Base-by-base conservation (phyloP, 164 flowering plant species). In the Nymphaea colorata region DNA sequence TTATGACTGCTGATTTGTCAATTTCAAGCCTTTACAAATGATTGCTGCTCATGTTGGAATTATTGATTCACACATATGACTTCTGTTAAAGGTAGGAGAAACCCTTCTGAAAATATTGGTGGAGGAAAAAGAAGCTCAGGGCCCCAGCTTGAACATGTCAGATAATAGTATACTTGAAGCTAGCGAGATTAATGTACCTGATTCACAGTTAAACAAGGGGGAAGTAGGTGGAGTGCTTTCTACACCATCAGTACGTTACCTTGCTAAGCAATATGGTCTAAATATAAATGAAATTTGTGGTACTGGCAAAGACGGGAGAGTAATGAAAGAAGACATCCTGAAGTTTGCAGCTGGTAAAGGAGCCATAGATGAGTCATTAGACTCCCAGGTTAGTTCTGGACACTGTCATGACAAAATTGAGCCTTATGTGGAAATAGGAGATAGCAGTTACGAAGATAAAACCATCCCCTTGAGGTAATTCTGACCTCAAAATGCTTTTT, bases 281-380 rank as follows among this genome's bases (percentile, higher is more conserved):
- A 68, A 85, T 71, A 78, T 95, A 72, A 79, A 79, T 74, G 86
- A 82, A 67, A 84, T 95, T 42, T 69, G 41, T 68, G 99, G 98
- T 74, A 88, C 85, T 69, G 98, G 98, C 65, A 75, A 79, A 78
- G 93, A 86, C 78, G 98, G 98, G 12, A 88, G 96, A 75, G 82
- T 95, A 59, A 71, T 81, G 65, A 86, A 80, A 80, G 96, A 87
- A 77, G 97, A 95, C 72, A 84, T 95, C 43, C 75, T 86, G n/a
- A 78, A 68, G 18, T 85, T 78, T 83, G 87, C 84, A 77, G 69
- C 75, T 41, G 60, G 73, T 25, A 76, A 77, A 80, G 90, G 84
- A 59, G 68, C 73, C 6, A 51, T 68, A 66, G 64, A 80, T 77
- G 78, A 77, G 7, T 41, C 75, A 55, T 69, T 80, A 44, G 16